These are phyloP conservation scores for Saccharum hybrid DNA, from an alignment of 202 grass and related monocot species.

Conservation along the genomic window DNA sequence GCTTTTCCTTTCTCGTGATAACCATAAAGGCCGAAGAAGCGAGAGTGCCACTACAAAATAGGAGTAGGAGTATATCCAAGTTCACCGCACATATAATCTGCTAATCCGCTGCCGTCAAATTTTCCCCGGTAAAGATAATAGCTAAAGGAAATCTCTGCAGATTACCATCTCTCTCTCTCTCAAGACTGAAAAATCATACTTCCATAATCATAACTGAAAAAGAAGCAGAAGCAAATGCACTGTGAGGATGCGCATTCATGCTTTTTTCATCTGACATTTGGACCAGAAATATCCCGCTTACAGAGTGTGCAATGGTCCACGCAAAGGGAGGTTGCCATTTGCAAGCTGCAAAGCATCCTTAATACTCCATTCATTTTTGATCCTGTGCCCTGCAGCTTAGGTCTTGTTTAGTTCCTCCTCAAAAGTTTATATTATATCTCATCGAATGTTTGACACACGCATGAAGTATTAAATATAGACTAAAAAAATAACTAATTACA, in stretches of 20 bases:
- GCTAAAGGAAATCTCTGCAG: background rate
- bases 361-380: slow-evolving; percentile 35
- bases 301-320: slow-evolving; percentile 33
- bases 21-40: slow-evolving; percentile 33
- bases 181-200: background rate
- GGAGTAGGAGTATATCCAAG: too few relatives aligned
- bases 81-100: background rate
- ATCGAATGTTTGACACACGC: too few relatives aligned
- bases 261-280: slow-evolving; percentile 21
- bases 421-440: too few relatives aligned
- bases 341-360: slow-evolving; percentile 40
- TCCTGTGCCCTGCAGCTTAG: slow-evolving; percentile 21
- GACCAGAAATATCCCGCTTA: slow-evolving; percentile 3
- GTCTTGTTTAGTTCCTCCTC: too few relatives aligned
- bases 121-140: background rate
- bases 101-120: slow-evolving; percentile 2
- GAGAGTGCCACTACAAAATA: background rate
- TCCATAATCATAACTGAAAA: background rate
- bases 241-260: background rate
- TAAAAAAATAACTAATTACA: too few relatives aligned
- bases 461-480: too few relatives aligned
- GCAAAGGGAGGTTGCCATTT: slow-evolving; percentile 24
- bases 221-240: background rate
- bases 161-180: background rate
- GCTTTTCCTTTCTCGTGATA: slow-evolving; percentile 59